Evolutionary conservation across 2,329 filamentous ascomycete genomes (phyloP).

Genomic region (Parastagonospora avenae): DNA sequence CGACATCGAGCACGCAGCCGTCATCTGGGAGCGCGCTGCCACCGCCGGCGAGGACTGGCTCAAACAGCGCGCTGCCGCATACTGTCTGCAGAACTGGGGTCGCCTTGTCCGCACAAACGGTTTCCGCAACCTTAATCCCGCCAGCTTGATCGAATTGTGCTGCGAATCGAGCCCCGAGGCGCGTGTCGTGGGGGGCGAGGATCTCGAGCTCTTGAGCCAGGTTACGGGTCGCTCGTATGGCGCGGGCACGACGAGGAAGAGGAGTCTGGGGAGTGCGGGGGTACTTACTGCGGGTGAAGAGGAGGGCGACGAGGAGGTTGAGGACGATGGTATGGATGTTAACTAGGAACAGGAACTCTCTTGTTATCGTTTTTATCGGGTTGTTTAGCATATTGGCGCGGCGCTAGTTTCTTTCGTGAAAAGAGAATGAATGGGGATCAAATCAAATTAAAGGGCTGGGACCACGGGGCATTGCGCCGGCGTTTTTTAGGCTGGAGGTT

Average conservation of each 20-base stretch:
- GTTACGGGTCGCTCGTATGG: constrained; percentile 49
- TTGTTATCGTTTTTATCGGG: background rate
- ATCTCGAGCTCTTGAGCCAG: constrained; percentile 68
- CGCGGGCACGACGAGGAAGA: constrained; percentile 47
- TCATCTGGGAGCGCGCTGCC: constrained; percentile 93
- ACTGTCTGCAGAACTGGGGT: constrained; percentile 94
- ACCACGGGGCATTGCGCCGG: constrained; percentile 9
- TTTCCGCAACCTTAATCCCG: constrained; percentile 79
- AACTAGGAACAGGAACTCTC: constrained; percentile 25
- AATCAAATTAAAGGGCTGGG: background rate
- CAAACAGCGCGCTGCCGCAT: constrained; percentile 81
- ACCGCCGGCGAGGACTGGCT: constrained; percentile 94
- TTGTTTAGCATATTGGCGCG: constrained; percentile 15
- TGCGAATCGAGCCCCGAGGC: constrained; percentile 93
- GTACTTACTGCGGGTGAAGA: constrained; percentile 48
- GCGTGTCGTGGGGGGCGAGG: constrained; percentile 86
- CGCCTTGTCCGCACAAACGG: constrained; percentile 87
- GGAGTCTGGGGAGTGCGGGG: constrained; percentile 47
- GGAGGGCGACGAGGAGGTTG: constrained; percentile 50
- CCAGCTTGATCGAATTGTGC: constrained; percentile 85
- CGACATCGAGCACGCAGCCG: constrained; percentile 91
- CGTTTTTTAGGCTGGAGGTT: constrained; percentile 4
- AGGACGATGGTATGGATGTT: constrained; percentile 51
- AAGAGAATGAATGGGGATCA: background rate
- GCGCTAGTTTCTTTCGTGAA: constrained; percentile 11